Conservation (phyloP, 805 yeast genomes). For the Schwanniomyces sp. region DNA sequence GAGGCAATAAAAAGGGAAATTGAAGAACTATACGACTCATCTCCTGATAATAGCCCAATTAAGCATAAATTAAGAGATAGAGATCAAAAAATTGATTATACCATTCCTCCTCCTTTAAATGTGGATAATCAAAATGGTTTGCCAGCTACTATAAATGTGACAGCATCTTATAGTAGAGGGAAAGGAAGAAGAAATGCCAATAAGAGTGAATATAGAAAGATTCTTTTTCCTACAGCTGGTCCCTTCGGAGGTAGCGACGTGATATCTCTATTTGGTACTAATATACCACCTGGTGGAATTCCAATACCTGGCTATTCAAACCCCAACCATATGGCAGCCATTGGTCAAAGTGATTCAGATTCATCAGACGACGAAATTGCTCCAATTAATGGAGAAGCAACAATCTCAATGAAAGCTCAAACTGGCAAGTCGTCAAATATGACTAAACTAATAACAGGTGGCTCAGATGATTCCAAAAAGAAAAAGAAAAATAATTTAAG, state of each 20-base stretch:
- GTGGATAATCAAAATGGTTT: slow-evolving; percentile 35
- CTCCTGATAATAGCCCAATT: slow-evolving; percentile 51
- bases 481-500: slow-evolving; percentile 64
- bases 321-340: slow-evolving; percentile 24
- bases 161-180: slow-evolving; percentile 25
- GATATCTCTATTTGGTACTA: slow-evolving; percentile 73
- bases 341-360: slow-evolving; percentile 52
- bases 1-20: slow-evolving; percentile 61
- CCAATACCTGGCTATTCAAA: slow-evolving; percentile 36
- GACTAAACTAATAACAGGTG: slow-evolving; percentile 33
- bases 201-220: slow-evolving; percentile 54
- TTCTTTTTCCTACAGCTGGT: slow-evolving; percentile 91
- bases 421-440: slow-evolving; percentile 14
- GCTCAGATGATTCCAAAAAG: slow-evolving; percentile 33
- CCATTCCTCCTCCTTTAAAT: slow-evolving; percentile 77
- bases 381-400: slow-evolving; percentile 43
- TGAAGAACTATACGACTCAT: slow-evolving; percentile 61
- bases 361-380: slow-evolving; percentile 63
- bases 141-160: slow-evolving; percentile 13
- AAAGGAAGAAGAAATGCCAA: slow-evolving; percentile 38
- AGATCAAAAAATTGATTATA: slow-evolving; percentile 64
- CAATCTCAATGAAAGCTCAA: slow-evolving; percentile 16
- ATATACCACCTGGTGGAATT: slow-evolving; percentile 52
- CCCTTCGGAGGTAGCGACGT: slow-evolving; percentile 98
- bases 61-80: slow-evolving; percentile 49